Percentiles rank a stretch among this genome's conserved stretches.
Conservation (phyloP, 352 stramenopile genomes). For the Pythium sukuiense region DNA sequence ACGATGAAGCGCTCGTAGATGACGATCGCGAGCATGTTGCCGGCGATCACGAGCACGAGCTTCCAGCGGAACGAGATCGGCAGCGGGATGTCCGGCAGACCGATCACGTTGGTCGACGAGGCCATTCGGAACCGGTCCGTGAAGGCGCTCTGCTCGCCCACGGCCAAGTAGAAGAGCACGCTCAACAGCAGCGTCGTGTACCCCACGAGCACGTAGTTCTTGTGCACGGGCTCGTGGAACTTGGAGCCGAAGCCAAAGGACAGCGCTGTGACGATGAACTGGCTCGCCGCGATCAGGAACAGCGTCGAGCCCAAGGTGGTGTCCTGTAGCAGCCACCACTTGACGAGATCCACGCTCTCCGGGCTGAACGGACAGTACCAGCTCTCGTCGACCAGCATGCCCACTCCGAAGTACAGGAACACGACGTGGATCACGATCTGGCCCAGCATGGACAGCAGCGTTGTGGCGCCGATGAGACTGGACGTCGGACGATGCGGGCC, state of each 20-base stretch:
- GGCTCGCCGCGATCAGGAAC: slow-evolving; percentile 29
- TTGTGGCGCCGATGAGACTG: slow-evolving; percentile 52
- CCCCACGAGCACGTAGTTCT: slow-evolving; percentile 35
- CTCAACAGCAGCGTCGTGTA: slow-evolving; percentile 26
- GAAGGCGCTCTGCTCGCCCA: slow-evolving; percentile 32
- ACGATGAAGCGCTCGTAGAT: slow-evolving; percentile 46
- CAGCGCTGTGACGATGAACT: slow-evolving; percentile 28
- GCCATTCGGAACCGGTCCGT: slow-evolving; percentile 47
- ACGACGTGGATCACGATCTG: slow-evolving; percentile 48
- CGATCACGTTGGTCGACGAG: slow-evolving; percentile 48
- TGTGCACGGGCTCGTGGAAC: slow-evolving; percentile 34
- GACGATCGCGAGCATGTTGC: slow-evolving; percentile 38
- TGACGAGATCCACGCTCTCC: slow-evolving; percentile 34
- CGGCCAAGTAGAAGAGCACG: slow-evolving; percentile 31
- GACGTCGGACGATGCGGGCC: slow-evolving; percentile 48
- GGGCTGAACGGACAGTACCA: slow-evolving; percentile 45
- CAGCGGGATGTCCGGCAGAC: slow-evolving; percentile 50
- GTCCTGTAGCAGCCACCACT: slow-evolving; percentile 43
- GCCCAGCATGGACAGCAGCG: slow-evolving; percentile 41
- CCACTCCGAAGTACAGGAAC: slow-evolving; percentile 39
- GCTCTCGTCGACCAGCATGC: slow-evolving; percentile 25
- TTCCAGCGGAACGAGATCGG: slow-evolving; percentile 39
- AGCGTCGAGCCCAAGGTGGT: slow-evolving; percentile 31
- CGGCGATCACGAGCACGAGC: slow-evolving; percentile 36
- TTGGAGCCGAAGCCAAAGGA: slow-evolving; percentile 39